phyloP scores from a whole-genome alignment of 129 eudicot genomes.

The Silybum marianum region DNA sequence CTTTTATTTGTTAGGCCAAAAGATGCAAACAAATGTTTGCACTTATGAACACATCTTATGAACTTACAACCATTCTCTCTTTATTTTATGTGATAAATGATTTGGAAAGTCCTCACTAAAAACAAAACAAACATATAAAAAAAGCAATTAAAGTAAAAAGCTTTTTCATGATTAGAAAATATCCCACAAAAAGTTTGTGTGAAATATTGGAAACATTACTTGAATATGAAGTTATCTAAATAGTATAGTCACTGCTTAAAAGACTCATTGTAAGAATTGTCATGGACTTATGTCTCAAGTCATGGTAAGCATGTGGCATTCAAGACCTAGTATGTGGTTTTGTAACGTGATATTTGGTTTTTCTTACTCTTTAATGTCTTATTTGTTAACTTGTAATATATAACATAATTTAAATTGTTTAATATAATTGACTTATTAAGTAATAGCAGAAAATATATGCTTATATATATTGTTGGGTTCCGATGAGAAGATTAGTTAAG shows the following conservation, averaged over 20 bases:
- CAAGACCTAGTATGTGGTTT: no score
- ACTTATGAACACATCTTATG: constrained; percentile 15
- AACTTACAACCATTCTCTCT: constrained; percentile 5
- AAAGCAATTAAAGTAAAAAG: background rate
- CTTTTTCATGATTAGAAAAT: constrained; percentile 11
- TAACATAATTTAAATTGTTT: no score
- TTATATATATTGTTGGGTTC: no score
- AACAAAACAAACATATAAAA: background rate
- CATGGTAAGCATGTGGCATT: no score
- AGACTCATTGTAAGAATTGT: no score
- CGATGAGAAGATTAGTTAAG: no score
- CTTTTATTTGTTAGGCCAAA: constrained; percentile 31
- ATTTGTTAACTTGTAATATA: no score
- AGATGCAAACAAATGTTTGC: constrained; percentile 18
- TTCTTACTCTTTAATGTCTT: no score
- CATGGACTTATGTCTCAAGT: no score
- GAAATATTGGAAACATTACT: constrained; percentile 6
- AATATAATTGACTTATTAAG: no score
- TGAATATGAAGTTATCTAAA: background rate
- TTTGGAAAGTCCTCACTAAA: constrained; percentile 12
- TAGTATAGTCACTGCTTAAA: background rate
- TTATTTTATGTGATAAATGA: background rate
- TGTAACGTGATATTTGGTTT: no score
- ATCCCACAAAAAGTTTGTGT: background rate
- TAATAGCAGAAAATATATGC: no score